These are phyloP conservation scores for Massarina eburnea DNA, from an alignment of 2,329 filamentous ascomycete genomes.

Conservation along the genomic window DNA sequence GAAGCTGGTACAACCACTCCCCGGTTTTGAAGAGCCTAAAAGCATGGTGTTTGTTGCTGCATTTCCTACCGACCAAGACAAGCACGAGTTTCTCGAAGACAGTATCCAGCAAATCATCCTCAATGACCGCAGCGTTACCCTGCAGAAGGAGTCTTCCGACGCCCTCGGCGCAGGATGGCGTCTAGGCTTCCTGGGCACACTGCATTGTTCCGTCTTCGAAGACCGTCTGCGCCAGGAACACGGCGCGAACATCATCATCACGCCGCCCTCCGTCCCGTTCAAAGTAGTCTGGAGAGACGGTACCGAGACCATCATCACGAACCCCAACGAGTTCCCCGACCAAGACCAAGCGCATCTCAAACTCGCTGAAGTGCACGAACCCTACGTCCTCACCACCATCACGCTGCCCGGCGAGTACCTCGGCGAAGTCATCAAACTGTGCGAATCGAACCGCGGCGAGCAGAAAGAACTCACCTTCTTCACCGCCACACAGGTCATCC, in stretches of 20 bases:
- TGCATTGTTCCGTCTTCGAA: conserved; percentile 99
- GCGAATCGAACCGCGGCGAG: conserved; percentile 83
- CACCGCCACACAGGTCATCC: conserved; percentile 85
- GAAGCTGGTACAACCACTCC: conserved; percentile 74
- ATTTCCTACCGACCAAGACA: conserved; percentile 87
- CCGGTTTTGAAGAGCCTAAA: conserved; percentile 95
- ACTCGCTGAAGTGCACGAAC: conserved; percentile 67
- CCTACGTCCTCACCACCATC: conserved; percentile 79
- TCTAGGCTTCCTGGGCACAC: conserved; percentile 89
- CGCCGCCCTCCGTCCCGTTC: conserved; percentile 90
- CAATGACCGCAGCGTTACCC: conserved; percentile 91
- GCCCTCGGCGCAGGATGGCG: conserved; percentile 93
- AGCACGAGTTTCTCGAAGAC: conserved; percentile 85
- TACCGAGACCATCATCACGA: conserved; percentile 76
- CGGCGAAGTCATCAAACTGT: conserved; percentile 91
- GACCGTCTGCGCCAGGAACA: conserved; percentile 93
- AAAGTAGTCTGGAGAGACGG: conserved; percentile 80
- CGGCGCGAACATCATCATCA: conserved; percentile 93
- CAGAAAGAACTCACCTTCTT: conserved; percentile 91
- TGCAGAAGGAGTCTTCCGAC: conserved; percentile 93
- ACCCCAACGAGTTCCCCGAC: conserved; percentile 86
- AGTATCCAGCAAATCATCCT: conserved; percentile 92
- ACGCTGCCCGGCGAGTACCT: conserved; percentile 93
- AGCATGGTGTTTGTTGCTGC: conserved; percentile 99
- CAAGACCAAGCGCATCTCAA: conserved; percentile 58